Conservation (phyloP, 2,329 filamentous ascomycete species). For the Epichloe hybrida region DNA sequence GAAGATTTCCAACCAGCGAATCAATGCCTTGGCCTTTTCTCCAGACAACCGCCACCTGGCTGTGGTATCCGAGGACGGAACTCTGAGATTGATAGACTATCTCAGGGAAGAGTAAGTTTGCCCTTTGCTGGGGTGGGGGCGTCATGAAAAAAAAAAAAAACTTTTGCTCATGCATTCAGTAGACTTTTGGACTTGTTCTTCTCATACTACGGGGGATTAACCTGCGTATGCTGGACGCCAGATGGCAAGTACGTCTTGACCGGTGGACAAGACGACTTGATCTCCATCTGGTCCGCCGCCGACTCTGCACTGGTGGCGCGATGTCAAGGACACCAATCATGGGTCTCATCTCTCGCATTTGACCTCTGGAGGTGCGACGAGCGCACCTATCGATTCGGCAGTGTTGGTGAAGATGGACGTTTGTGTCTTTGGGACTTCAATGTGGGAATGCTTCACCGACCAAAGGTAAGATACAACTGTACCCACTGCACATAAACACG, state of each 20-base stretch:
- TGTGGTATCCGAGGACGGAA: slow-evolving; percentile 83
- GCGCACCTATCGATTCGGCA: slow-evolving; percentile 88
- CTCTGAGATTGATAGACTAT: slow-evolving; percentile 81
- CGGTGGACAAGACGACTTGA: slow-evolving; percentile 87
- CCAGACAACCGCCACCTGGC: slow-evolving; percentile 79
- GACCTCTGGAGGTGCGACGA: slow-evolving; percentile 97
- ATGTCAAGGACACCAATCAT: slow-evolving; percentile 90
- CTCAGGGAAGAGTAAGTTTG: slow-evolving; percentile 65
- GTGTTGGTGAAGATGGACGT: slow-evolving; percentile 85
- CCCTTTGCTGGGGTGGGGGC: neutral
- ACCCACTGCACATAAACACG: neutral
- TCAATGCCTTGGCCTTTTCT: slow-evolving; percentile 86
- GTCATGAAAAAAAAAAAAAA: neutral
- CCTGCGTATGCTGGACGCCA: slow-evolving; percentile 93
- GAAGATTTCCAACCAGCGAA: slow-evolving; percentile 82
- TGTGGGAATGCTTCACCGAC: slow-evolving; percentile 87
- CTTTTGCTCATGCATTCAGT: slow-evolving; percentile 4
- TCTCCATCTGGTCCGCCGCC: slow-evolving; percentile 86
- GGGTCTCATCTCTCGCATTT: slow-evolving; percentile 87
- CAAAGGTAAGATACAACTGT: slow-evolving; percentile 35
- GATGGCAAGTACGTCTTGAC: slow-evolving; percentile 94
- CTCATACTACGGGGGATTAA: slow-evolving; percentile 91
- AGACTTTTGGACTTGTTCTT: slow-evolving; percentile 78
- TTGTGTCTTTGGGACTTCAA: slow-evolving; percentile 95
- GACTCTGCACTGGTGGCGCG: slow-evolving; percentile 78